Evolutionary conservation across 2,329 filamentous ascomycete species (phyloP), one percentile per base, ranked within the genome.

Genomic region (Escovopsis sp.): DNA sequence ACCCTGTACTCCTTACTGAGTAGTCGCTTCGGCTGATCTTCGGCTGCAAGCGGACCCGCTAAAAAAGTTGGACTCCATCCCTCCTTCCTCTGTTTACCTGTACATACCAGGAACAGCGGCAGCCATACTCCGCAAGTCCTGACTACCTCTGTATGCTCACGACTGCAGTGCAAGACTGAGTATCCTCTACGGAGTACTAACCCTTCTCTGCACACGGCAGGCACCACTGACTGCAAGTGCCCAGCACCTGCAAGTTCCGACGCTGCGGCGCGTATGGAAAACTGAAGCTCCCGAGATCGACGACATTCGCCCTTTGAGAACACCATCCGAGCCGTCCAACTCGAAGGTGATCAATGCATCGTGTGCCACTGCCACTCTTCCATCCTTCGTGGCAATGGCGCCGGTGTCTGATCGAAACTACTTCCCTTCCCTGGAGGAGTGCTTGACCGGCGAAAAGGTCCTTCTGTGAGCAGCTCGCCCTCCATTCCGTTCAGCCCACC

Each of bases 401-500:
- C 72, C 79, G 63, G 67, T 75, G 58, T 72, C 75, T 56, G 80
- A 82, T 65, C 68, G 69, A 57, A 70, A 74, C 60, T 91, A 88
- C 66, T 83, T 93, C 56, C 85, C 88, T 57, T 77, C 86, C 57
- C 72, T 95, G 63, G 82, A 86, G 63, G 79, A 83, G 59, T 93
- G 85, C 66, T 73, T 96, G 56, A 80, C 76, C 54, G 85, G 85
- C 65, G 80, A 89, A 61, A 75, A 75, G 55, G 73, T 82, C 58
- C 70, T 95, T 55, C 73, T 94, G 83, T 94, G 72, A 60, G 80
- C 70, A 49, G 44, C 34, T 43, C 33, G 42, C 41, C 42, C 33
- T 39, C 28, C 28, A 44, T 38, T 36, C 40, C 45, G 38, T 33
- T 41, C 40, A 36, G 39, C 6, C 23, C 4, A 6, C 28, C 28